Conservation (phyloP, 2,329 filamentous ascomycete genomes). For the Eutypa lata region DNA sequence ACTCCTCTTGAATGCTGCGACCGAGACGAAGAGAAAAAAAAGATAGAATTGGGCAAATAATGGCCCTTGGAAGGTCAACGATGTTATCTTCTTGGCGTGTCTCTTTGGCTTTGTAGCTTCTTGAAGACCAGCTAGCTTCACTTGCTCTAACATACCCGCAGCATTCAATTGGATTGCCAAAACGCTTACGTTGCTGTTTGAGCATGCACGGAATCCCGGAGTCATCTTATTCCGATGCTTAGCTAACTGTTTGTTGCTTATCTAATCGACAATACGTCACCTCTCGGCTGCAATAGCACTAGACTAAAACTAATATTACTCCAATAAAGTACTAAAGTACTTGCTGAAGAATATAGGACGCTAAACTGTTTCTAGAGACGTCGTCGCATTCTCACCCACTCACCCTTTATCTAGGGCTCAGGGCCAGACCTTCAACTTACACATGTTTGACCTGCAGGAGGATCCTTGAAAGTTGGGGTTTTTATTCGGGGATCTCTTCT, state of each 20-base stretch:
- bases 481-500: no score
- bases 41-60: conserved; percentile 11
- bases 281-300: no score
- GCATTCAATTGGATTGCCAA: not conserved
- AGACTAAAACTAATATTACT: no score
- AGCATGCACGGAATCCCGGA: not conserved
- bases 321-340: no score
- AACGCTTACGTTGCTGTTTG: not conserved
- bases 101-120: conserved; percentile 8
- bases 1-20: conserved; percentile 14
- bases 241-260: not conserved
- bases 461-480: no score
- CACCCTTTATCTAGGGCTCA: no score
- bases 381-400: no score
- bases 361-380: no score
- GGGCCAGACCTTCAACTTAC: no score
- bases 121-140: conserved; percentile 19
- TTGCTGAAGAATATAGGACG: no score
- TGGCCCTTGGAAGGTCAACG: conserved; percentile 2
- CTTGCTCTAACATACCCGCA: conserved; percentile 2
- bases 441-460: no score
- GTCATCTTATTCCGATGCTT: not conserved
- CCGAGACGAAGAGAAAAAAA: conserved; percentile 8
- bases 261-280: no score
- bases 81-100: conserved; percentile 11